Conservation (phyloP, 176 grass and related monocot species). For the Triticum timopheevii region DNA sequence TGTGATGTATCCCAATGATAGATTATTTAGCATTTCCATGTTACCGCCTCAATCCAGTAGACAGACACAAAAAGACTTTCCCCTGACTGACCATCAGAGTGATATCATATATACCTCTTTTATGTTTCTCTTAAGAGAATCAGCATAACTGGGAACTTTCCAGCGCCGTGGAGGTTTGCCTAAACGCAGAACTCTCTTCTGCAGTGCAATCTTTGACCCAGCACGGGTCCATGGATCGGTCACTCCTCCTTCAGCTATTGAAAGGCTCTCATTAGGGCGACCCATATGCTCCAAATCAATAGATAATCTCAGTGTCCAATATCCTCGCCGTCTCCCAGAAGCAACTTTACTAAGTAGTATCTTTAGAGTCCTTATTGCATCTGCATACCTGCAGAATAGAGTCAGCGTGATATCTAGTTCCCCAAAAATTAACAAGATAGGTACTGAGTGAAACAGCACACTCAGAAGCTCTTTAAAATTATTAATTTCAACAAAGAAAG, state of each 20-base stretch:
- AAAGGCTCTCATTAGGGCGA: conserved; percentile 73
- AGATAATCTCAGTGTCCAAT: conserved; percentile 86
- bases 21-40: conserved; percentile 2
- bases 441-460: background rate
- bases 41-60: background rate
- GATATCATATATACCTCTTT: conserved; percentile 59
- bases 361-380: conserved; percentile 79
- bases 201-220: conserved; percentile 75
- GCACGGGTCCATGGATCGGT: conserved; percentile 76
- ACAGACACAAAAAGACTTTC: background rate
- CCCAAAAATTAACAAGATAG: conserved; percentile 14
- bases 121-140: conserved; percentile 65
- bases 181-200: conserved; percentile 75
- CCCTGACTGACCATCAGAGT: background rate
- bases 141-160: conserved; percentile 80
- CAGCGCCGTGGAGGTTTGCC: conserved; percentile 88
- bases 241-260: conserved; percentile 70
- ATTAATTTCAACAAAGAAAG: background rate
- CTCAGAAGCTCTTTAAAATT: background rate
- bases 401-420: background rate
- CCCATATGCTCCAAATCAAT: conserved; percentile 85
- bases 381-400: conserved; percentile 66
- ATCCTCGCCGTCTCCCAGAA: conserved; percentile 63
- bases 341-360: conserved; percentile 51
- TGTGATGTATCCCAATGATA: background rate